Evolutionary conservation across 208 protist genomes (phyloP), one percentile per base, ranked within the genome.

Genomic region (Wallacemonas collosoma): DNA sequence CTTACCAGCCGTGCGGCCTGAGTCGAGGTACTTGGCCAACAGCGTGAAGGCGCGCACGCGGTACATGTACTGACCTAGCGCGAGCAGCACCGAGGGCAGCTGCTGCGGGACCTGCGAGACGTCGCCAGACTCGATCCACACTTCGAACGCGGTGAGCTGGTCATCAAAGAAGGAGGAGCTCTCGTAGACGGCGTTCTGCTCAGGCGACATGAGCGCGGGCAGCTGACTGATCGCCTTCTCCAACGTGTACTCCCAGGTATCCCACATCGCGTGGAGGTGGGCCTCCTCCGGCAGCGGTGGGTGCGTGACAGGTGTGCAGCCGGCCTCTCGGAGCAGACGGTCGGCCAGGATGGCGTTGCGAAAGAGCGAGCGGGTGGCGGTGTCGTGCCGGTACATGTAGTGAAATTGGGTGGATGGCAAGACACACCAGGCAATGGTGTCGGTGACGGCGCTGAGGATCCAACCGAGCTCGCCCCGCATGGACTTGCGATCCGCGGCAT

Each of bases 401-500:
- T 99, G 91, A 78, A 99, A 99, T 53, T 98, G 83, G 4, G 90
- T 71, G 36, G 85, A 79, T 38, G 93, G 83, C 50, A 99, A 68
- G 2, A 97, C 93, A 76, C 96, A 98, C 98, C 98, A 99, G 36
- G 98, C 98, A 62, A 99, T 99, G 1, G 98, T 98, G 81, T 99
- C 98, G 1, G 98, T 99, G 44, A 99, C 90, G 2, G 99, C 98
- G 12, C 95, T 99, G 64, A 99, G 98, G 45, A 99, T 99, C 98
- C 97, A 99, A 72, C 98, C 98, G 15, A 99, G 91, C 76, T 99
- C 98, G 11, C 98, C 98, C 2, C 97, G 77, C 6, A 95, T 93
- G 3, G 97, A 98, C 56, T 88, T 85, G 62, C 93, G 90, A 67
- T 99, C 93, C 35, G 61, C 88, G 15, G 80, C 55, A 68, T 83